Base-by-base conservation (phyloP, 495 filamentous ascomycete genomes). In the Pseudoneurospora amorphoporcata region DNA sequence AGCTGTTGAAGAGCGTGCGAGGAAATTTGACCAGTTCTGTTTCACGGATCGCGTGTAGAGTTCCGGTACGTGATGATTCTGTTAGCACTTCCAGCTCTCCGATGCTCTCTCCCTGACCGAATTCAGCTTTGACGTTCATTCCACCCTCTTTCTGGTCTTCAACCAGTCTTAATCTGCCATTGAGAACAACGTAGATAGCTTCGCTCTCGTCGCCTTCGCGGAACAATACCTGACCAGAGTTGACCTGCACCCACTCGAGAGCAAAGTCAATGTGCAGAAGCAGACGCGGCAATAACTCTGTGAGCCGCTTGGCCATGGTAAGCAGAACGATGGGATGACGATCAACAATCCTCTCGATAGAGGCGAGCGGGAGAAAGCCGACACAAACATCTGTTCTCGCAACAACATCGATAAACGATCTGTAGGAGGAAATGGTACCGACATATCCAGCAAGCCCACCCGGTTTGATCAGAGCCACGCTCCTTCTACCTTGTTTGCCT, bases 351-450 rank as follows among this genome's bases (percentile, higher is more conserved):
- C 93, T 88, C 76, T 99, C 95, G 61, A 99, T 86, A 3, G 94
- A 94, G 3, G 88, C 86, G 53, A 94, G 85, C 1, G 95, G 94
- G 6, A 99, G 87, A 77, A 99, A 99, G 17, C 95, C 95, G 40
- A 98, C 96, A 78, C 98, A 98, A 39, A 98, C 95, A 83, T 99
- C 96, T 3, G 96, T 98, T 83, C 98, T 98, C 9, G 95, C 95
- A 42, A 94, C 91, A 8, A 99, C 94, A 77, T 98, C 95, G 32
- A 97, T 94, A 79, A 98, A 97, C 0, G 96, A 98, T 39, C 95
- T 87, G 77, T 97, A 95, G 0, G 95, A 97, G 1, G 95, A 97
- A 29, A 98, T 90, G 0, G 92, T 93, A 7, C 95, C 94, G 35
- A 98, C 88, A 76, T 99, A 99, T 2, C 95, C 96, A 42, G 95